Conservation (phyloP, 1,284 basidiomycete species). For the Rhodotorula mucilaginosa region DNA sequence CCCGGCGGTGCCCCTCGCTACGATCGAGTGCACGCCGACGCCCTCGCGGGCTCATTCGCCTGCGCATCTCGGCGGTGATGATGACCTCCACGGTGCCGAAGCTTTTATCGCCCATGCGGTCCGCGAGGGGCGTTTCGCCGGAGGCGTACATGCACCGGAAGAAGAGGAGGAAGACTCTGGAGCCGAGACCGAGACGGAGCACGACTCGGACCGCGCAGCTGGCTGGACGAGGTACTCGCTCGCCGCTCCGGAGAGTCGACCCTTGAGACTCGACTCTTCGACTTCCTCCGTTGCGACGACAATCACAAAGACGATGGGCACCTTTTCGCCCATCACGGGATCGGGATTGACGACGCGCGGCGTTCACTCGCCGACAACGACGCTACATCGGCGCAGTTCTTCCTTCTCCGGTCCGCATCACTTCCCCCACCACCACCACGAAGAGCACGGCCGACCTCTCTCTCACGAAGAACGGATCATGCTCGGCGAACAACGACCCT, state of each 20-base stretch:
- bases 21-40: neutral
- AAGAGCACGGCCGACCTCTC: neutral
- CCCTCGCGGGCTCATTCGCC: conserved; percentile 6
- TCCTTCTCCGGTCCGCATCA: neutral
- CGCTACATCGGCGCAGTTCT: neutral
- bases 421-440: neutral
- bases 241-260: neutral
- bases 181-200: conserved; percentile 18
- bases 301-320: neutral
- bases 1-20: neutral
- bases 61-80: too few species aligned
- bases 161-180: neutral
- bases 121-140: neutral
- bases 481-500: neutral
- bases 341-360: neutral
- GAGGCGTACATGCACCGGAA: neutral
- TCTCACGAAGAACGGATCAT: conserved; percentile 12
- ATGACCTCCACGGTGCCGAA: neutral
- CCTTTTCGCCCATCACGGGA: neutral
- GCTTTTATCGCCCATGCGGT: neutral
- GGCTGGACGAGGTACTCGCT: neutral
- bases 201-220: neutral
- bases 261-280: too few species aligned
- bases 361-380: neutral
- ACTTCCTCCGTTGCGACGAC: too few species aligned